Base-by-base conservation (phyloP, 441 rosid genomes). In the Hura crepitans region DNA sequence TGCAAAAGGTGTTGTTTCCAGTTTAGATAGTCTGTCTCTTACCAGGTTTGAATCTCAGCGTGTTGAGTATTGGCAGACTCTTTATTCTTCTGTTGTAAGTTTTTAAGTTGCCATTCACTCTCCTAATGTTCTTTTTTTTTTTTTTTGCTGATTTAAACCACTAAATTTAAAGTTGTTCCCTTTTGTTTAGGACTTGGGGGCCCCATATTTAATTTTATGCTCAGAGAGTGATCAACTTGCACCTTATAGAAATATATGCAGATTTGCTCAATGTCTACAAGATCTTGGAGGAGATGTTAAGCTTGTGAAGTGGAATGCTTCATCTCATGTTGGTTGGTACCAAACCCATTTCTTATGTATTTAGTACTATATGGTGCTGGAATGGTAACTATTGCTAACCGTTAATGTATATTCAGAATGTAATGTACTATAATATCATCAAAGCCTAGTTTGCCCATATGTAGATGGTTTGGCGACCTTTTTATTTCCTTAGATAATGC, bases 1-100 rank as follows among this genome's bases (percentile, higher is more conserved):
- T 69, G 91, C 89, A 2, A 94, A 85, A 83, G 91, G 92, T 37
- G 74, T 94, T 74, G 74, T 89, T 58, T 88, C 92, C 27, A 85
- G 92, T 71, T 82, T 94, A 27, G 96, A 89, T 75, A 85, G 96
- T 77, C 75, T 94, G 65, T 88, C 85, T 79, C 86, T 94, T 71
- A 94, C 97, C 22, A 87, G 90, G 68, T 91, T 91, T 74, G 97
- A 87, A 51, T 80, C 85, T 53, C 97, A 94, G 79, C 96, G 96
- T 30, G 79, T 82, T 57, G 96, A 91, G 81, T 94, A 91, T 78
- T 91, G 98, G 98, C 89, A 82, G 73, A 78, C 84, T 35, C 84
- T 91, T 58, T 85, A 84, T 80, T 83, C 91, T 49, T 91, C 98
- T 1, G 85, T 83, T 70, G 98, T 94, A 81, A 87, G 92, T 85